Evolutionary conservation across 2,329 filamentous ascomycete species (phyloP), one percentile per base, ranked within the genome.

Genomic region (Macroventuria anomochaeta): DNA sequence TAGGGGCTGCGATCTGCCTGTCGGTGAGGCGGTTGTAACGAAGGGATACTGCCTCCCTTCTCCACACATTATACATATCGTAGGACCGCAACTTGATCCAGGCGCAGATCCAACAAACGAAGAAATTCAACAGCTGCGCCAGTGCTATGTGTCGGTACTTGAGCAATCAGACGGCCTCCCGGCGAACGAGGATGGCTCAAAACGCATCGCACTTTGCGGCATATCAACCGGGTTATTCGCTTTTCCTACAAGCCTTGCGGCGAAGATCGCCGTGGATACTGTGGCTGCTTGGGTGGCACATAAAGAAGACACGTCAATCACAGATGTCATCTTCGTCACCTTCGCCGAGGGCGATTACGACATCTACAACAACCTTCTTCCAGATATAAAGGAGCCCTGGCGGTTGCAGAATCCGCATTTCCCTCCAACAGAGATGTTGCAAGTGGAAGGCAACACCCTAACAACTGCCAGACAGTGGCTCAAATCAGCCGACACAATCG

Each of bases 191-290:
- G 63, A 68, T 25, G 63, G 60, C 11, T 55, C 61, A 11, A 73
- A 72, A 33, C 60, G 62, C 1, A 53, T 75, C 3, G 70, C 68
- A 6, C 59, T 75, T 25, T 75, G 72, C 49, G 66, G 72, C 12
- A 67, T 75, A 18, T 74, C 71, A 5, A 75, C 73, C 1, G 73
- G 73, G 0, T 31, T 73, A n/a, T 75, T 73, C 38, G 66, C 69
- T 7, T 75, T 73, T 32, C 73, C 72, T 3, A 56, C 60, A 0
- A 55, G 47, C 17, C 39, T 65, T 26, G 72, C 72, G 3, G 66
- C 68, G 3, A 43, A 55, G 7, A 67, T 73, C 18, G 72, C 72
- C 0, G 62, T 71, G 7, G 50, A 61, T 2, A 63, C 65, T 3
- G 65, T 71, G 2, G 18, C 56, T 2, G 57, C 65, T 20, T 75